Evolutionary conservation across 192 early-diverging fungal species (phyloP).

Genomic region (Dimargaris cristalligena): DNA sequence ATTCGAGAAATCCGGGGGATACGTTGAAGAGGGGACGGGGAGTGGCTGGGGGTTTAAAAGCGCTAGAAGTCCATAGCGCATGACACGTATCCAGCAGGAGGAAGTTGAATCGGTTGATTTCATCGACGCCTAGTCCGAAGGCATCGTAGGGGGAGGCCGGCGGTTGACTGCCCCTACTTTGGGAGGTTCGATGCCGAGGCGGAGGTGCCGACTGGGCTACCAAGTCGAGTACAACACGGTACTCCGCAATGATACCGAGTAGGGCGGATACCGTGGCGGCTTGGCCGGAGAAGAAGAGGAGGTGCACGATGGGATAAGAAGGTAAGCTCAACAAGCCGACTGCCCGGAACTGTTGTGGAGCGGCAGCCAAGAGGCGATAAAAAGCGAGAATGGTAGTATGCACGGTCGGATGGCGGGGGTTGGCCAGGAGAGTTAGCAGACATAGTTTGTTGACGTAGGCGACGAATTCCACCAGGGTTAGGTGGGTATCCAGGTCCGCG

Average conservation of each 20-base stretch:
- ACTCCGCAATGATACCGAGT: not conserved
- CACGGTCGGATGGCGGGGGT: not conserved
- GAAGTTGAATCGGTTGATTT: not conserved
- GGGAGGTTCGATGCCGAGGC: not conserved
- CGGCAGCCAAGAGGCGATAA: not conserved
- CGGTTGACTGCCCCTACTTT: too few relatives aligned
- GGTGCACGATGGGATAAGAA: not conserved
- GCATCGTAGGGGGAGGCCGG: not conserved
- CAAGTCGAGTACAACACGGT: not conserved
- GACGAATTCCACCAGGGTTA: not conserved
- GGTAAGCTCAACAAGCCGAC: not conserved
- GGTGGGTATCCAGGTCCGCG: not conserved
- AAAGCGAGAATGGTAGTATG: not conserved
- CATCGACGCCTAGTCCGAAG: not conserved
- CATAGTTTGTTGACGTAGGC: not conserved
- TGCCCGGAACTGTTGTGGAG: not conserved
- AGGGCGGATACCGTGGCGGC: not conserved
- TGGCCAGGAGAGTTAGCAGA: not conserved
- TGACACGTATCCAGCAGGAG: conserved; percentile 3
- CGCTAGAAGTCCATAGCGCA: not conserved
- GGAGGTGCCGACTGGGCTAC: not conserved
- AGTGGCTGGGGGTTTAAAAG: not conserved
- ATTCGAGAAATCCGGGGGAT: not conserved
- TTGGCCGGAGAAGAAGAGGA: conserved; percentile 1
- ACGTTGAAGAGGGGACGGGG: not conserved